Evolutionary conservation across 257 asterid genomes (phyloP).

Genomic region (Orobanche coerulescens): DNA sequence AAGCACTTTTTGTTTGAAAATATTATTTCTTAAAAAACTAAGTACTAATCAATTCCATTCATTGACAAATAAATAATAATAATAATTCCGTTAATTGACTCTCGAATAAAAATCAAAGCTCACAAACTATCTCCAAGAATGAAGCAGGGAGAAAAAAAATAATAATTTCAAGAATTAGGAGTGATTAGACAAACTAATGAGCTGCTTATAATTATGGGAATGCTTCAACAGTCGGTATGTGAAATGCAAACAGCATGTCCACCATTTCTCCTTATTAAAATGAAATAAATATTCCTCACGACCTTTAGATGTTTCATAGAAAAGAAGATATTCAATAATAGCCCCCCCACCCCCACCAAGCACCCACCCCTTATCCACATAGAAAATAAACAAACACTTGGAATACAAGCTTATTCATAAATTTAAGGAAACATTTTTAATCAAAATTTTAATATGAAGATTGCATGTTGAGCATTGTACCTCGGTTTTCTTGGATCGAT

Average conservation of each 20-base stretch:
- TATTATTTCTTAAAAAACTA: too few species aligned
- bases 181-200: neutral
- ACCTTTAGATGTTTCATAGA: constrained; percentile 11
- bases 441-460: neutral
- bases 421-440: neutral
- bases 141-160: constrained; percentile 6
- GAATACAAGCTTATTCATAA: neutral
- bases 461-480: constrained; percentile 15
- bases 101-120: too few species aligned
- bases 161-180: too few species aligned
- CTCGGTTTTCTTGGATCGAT: constrained; percentile 3
- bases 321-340: too few species aligned
- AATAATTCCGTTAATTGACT: too few species aligned
- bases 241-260: constrained; percentile 10
- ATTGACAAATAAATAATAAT: too few species aligned
- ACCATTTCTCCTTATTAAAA: neutral
- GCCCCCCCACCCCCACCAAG: too few species aligned
- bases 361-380: too few species aligned
- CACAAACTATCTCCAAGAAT: too few species aligned
- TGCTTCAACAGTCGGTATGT: too few species aligned
- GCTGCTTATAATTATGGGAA: too few species aligned
- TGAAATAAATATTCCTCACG: constrained; percentile 13
- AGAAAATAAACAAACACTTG: neutral
- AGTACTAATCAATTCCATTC: too few species aligned
- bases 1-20: constrained; percentile 8